These are phyloP conservation scores for Drechslerella coelobrocha DNA, from an alignment of 2,329 filamentous ascomycete genomes.

Conservation along the genomic window DNA sequence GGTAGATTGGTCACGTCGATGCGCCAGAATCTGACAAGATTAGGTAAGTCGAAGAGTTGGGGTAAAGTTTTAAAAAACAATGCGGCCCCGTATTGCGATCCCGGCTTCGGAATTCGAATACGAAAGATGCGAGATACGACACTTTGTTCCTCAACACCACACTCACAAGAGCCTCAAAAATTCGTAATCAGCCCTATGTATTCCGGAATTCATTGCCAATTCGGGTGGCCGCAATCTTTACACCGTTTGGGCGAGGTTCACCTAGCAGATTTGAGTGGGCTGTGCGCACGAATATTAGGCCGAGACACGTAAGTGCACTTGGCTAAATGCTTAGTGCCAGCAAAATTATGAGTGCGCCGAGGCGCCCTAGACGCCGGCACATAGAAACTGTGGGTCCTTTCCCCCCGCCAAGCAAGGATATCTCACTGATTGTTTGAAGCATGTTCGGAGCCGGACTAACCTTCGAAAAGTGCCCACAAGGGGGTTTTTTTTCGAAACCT, in stretches of 20 bases:
- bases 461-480: neutral
- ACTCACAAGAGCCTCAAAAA: slow-evolving; percentile 10
- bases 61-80: too few relatives aligned
- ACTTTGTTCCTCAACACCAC: neutral
- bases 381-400: too few relatives aligned
- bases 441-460: slow-evolving; percentile 7
- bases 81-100: neutral
- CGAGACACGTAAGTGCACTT: neutral
- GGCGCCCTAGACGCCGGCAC: too few relatives aligned
- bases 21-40: neutral
- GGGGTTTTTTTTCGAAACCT: slow-evolving; percentile 14
- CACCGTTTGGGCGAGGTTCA: too few relatives aligned
- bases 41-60: neutral
- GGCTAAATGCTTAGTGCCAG: too few relatives aligned
- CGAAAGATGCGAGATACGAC: neutral
- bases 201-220: neutral
- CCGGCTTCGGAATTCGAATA: neutral
- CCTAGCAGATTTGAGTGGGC: too few relatives aligned
- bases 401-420: too few relatives aligned
- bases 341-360: too few relatives aligned
- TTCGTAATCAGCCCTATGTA: slow-evolving; percentile 17
- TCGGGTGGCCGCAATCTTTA: neutral
- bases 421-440: too few relatives aligned
- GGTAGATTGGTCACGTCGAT: too few relatives aligned
- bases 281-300: neutral